Base-by-base conservation (phyloP, 2,329 filamentous ascomycete genomes). In the Fusarium sp. region DNA sequence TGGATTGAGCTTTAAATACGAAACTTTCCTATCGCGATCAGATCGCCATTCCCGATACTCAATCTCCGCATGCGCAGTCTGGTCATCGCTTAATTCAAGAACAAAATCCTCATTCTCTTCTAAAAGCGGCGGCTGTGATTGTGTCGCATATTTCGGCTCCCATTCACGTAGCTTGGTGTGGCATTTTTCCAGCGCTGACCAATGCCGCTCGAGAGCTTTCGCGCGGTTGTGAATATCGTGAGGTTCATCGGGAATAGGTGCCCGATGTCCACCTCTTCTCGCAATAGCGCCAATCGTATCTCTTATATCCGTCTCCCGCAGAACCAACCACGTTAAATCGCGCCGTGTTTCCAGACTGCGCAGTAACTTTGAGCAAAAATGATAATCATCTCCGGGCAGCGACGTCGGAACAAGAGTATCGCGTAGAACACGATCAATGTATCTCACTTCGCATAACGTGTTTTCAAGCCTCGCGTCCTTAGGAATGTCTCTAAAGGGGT, bases 131-230 rank as follows among this genome's bases (percentile, higher is more conserved):
- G 46, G 62, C 2, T 64, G 52, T 3, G 37, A 20, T 8, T 67
- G 53, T 1, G 67, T 59, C 2, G 67, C 48, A 1, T 68, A 68
- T 44, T 50, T 70, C 3, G 55, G 53, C 30, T 70, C 63, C 62
- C 68, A 70, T 26, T 70, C 62, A 50, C 62, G 41, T 6, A 70
- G 42, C n/a, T 38, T 70, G 66, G 66, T 38, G 18, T 67, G 56
- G 41, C 62, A 67, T 67, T 67, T 67, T 67, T 67, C 62, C 64
- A 56, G 52, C 56, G 63, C 42, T 58, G 62, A 67, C 67, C 67
- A 70, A 42, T 70, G 63, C 6, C 32, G 26, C 8, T 63, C 48
- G 7, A 70, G 68, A 40, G 67, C 52, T 27, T 58, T 52, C 5
- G 45, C 52, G 27, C 68, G 69, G 6, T 1, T 13, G 11, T 68